These are phyloP conservation scores for Vaccinium vitisidaea DNA, from an alignment of 148 eudicot genomes.

Conservation along the genomic window DNA sequence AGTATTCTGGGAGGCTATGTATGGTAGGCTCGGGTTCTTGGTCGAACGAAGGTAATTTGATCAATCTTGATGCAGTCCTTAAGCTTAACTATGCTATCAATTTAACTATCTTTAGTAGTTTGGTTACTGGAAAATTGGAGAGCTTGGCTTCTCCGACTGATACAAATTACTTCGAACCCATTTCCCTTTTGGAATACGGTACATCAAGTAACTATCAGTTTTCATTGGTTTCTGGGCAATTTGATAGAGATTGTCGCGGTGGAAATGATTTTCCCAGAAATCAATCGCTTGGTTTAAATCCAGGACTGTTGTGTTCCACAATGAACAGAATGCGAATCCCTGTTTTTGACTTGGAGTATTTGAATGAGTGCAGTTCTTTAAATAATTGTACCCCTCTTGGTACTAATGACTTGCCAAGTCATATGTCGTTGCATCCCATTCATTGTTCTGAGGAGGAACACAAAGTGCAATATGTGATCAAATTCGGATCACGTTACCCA, in stretches of 20 bases:
- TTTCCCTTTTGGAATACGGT: conserved; percentile 4
- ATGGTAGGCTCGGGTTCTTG: conserved; percentile 27
- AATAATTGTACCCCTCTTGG: conserved; percentile 20
- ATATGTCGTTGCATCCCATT: conserved; percentile 7
- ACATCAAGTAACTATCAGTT: conserved; percentile 15
- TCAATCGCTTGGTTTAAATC: conserved; percentile 4
- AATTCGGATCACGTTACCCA: not conserved
- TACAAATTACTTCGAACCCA: conserved; percentile 20
- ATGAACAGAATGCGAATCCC: not conserved
- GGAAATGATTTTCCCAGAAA: conserved; percentile 9
- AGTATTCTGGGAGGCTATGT: conserved; percentile 19
- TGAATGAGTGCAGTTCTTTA: not conserved
- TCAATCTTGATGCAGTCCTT: conserved; percentile 19
- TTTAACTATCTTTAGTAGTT: not conserved
- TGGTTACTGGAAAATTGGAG: conserved; percentile 21
- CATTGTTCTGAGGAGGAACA: conserved; percentile 19
- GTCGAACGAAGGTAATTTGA: conserved; percentile 14
- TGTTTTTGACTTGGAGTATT: conserved; percentile 3
- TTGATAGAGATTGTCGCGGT: not conserved
- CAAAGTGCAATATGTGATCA: not conserved
- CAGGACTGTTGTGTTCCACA: conserved; percentile 8
- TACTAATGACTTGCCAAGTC: conserved; percentile 6
- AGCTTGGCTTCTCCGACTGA: conserved; percentile 20
- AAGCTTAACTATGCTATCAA: conserved; percentile 11
- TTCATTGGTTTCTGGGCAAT: conserved; percentile 12